Conservation (phyloP, 2,329 filamentous ascomycete species). For the Ophiostoma novo-ulmi region DNA sequence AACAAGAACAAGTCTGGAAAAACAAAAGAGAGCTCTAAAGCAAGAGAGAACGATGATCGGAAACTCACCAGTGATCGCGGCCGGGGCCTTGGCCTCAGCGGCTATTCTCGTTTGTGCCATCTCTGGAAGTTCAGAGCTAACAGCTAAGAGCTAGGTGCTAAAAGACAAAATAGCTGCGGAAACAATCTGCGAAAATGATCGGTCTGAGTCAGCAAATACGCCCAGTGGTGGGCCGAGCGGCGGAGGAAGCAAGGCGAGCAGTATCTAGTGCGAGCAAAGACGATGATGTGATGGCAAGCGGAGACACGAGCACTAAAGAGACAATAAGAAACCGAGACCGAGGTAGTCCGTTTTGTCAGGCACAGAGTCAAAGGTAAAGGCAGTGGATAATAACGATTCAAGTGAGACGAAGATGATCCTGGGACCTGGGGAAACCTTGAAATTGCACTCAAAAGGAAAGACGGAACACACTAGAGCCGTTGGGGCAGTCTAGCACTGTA, state of each 20-base stretch:
- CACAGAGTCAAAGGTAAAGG: background rate
- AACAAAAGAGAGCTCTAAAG: background rate
- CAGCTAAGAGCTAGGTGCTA: background rate
- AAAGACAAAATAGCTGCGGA: background rate
- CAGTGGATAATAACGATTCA: background rate
- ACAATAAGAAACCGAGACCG: background rate
- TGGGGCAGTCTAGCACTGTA: background rate
- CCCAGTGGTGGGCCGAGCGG: background rate
- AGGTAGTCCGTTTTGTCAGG: background rate
- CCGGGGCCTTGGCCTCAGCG: constrained; percentile 15
- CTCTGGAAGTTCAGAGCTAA: background rate
- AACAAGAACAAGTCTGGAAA: background rate
- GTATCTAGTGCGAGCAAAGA: background rate
- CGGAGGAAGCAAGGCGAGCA: background rate
- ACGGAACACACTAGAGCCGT: background rate
- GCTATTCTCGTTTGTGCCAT: background rate
- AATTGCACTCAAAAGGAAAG: background rate
- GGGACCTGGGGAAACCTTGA: background rate
- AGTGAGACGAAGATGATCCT: background rate
- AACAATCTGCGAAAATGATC: background rate
- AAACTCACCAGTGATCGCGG: constrained; percentile 22
- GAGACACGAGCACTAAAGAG: background rate
- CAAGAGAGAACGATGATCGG: background rate
- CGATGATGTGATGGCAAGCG: background rate
- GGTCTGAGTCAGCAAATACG: constrained; percentile 1